phyloP scores from a whole-genome alignment of 2,329 filamentous ascomycete genomes.

The Neonectria sp. region DNA sequence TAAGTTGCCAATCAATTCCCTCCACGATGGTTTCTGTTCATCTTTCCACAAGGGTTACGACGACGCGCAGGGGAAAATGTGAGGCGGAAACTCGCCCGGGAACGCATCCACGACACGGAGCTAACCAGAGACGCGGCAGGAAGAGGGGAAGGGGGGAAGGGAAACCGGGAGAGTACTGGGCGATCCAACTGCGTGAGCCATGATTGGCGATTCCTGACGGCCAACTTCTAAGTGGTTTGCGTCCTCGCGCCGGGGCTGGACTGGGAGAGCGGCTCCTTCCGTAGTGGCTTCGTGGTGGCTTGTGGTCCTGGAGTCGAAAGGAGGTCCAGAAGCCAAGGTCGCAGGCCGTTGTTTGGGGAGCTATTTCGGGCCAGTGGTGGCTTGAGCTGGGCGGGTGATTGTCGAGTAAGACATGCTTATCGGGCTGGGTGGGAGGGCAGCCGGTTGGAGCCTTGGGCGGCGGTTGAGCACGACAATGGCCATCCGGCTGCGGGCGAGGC shows the following conservation, averaged over 20 bases:
- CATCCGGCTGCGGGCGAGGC: conserved; percentile 12
- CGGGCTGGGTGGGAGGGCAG: neutral
- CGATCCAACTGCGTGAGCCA: no score
- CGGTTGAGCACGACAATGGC: conserved; percentile 10
- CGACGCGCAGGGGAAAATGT: neutral
- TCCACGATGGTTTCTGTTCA: neutral
- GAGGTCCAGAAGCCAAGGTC: no score
- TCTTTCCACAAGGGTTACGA: neutral
- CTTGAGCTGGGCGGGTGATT: neutral
- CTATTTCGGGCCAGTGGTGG: neutral
- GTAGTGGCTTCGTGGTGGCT: neutral
- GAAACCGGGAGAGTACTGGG: neutral
- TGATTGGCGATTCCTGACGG: neutral
- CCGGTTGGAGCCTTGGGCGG: conserved; percentile 2
- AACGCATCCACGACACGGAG: neutral
- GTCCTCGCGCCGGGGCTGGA: neutral
- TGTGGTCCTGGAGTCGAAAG: neutral
- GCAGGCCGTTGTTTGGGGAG: no score
- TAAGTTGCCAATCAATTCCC: neutral
- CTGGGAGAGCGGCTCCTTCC: neutral
- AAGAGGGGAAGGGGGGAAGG: neutral
- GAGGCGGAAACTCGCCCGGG: neutral
- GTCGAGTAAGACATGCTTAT: neutral
- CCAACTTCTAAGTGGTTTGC: neutral
- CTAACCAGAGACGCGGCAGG: neutral